Conservation (phyloP, 2,329 filamentous ascomycete genomes). For the Fusarium fracticaudum region DNA sequence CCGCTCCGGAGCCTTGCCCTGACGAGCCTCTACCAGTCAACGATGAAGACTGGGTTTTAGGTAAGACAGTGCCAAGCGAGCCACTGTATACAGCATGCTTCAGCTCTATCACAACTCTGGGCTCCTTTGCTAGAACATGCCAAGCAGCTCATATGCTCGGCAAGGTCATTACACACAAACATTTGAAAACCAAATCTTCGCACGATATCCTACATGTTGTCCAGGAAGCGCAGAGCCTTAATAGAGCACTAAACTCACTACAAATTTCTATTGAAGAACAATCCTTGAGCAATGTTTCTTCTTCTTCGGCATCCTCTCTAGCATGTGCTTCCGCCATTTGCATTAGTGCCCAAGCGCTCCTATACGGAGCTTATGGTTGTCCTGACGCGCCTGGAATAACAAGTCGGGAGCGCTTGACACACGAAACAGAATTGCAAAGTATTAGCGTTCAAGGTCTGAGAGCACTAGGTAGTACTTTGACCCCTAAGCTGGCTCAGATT, state of each 20-base stretch:
- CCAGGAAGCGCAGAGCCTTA: neutral
- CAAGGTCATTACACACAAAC: neutral
- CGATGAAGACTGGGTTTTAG: slow-evolving; percentile 1
- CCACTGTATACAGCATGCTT: slow-evolving; percentile 4
- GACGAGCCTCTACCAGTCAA: slow-evolving; percentile 1
- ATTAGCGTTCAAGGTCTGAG: neutral
- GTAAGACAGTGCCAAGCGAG: neutral
- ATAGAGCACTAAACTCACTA: neutral
- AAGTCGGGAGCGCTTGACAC: neutral
- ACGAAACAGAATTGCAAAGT: slow-evolving; percentile 4
- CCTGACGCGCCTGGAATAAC: neutral
- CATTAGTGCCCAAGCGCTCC: neutral
- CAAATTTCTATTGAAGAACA: neutral
- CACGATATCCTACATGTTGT: neutral
- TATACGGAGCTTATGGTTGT: slow-evolving; percentile 2
- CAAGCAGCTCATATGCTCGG: slow-evolving; percentile 8
- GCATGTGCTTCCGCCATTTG: neutral
- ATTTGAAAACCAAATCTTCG: neutral
- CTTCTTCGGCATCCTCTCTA: neutral
- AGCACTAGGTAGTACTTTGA: neutral
- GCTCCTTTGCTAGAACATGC: slow-evolving; percentile 1
- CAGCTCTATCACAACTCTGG: neutral
- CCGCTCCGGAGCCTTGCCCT: neutral
- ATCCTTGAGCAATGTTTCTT: neutral
- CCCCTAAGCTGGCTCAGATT: neutral